Conservation (phyloP, 2,329 filamentous ascomycete genomes). For the Berkeleyomyces basicola region DNA sequence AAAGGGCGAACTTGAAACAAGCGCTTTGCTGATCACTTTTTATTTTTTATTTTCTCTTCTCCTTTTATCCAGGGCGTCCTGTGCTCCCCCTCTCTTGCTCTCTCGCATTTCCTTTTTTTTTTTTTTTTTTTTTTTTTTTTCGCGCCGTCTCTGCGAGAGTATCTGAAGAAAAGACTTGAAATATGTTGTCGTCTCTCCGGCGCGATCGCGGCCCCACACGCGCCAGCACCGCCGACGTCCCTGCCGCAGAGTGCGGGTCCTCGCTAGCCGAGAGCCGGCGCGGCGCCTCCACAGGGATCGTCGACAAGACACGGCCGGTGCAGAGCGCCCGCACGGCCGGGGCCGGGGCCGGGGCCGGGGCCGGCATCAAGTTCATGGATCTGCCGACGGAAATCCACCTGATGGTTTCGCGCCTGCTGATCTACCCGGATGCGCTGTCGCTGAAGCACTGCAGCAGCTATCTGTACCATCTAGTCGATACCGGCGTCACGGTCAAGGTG, state of each 20-base stretch:
- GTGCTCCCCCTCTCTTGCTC: too few species aligned
- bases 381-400: constrained; percentile 53
- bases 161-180: background rate
- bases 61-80: background rate
- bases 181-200: background rate
- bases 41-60: background rate
- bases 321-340: constrained; percentile 10
- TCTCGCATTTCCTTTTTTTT: too few species aligned
- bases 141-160: background rate
- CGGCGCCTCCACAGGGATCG: background rate
- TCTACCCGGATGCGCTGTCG: constrained; percentile 54
- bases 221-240: background rate
- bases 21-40: background rate
- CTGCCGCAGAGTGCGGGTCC: background rate
- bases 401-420: constrained; percentile 41
- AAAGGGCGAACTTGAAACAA: background rate
- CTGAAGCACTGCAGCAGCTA: constrained; percentile 49
- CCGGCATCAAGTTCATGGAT: constrained; percentile 24
- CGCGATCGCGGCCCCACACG: background rate
- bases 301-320: constrained; percentile 17
- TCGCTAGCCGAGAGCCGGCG: background rate
- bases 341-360: constrained; percentile 20
- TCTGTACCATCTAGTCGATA: constrained; percentile 48
- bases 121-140: background rate
- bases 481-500: constrained; percentile 47